phyloP scores from a whole-genome alignment of 495 filamentous ascomycete genomes.

The Saxophila tyrrhenica region DNA sequence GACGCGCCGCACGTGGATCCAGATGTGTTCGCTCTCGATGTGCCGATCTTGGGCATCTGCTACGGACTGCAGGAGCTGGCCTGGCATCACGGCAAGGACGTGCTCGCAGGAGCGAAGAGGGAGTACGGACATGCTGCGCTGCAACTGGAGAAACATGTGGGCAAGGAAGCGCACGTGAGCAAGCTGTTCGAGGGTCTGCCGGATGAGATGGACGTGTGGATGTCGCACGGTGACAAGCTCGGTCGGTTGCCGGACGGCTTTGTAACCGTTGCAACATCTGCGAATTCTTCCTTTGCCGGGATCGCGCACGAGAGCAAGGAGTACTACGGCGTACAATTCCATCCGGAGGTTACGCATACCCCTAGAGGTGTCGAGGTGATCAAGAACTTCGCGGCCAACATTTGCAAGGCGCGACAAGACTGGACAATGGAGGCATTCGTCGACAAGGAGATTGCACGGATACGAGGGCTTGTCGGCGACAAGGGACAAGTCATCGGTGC shows the following conservation, averaged over 20 bases:
- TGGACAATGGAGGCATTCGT: constrained; percentile 81
- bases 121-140: constrained; percentile 63
- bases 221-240: constrained; percentile 84
- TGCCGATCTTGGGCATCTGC: constrained; percentile 68
- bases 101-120: constrained; percentile 56
- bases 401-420: constrained; percentile 60
- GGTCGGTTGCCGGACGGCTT: constrained; percentile 59
- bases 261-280: constrained; percentile 57
- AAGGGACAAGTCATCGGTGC: constrained; percentile 75
- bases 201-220: constrained; percentile 60
- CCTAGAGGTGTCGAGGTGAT: constrained; percentile 52
- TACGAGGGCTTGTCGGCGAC: constrained; percentile 64
- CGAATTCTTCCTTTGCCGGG: constrained; percentile 66
- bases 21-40: constrained; percentile 63
- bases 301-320: constrained; percentile 64
- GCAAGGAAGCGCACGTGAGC: constrained; percentile 48
- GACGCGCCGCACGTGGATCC: constrained; percentile 69
- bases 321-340: constrained; percentile 73
- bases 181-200: constrained; percentile 60
- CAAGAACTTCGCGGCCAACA: constrained; percentile 67
- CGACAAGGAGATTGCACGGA: constrained; percentile 63
- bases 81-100: constrained; percentile 59
- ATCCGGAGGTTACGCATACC: constrained; percentile 74
- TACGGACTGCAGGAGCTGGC: constrained; percentile 80
- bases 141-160: constrained; percentile 39